Conservation (phyloP, 1,139 yeast species). For the Geotrichum armillariae region DNA sequence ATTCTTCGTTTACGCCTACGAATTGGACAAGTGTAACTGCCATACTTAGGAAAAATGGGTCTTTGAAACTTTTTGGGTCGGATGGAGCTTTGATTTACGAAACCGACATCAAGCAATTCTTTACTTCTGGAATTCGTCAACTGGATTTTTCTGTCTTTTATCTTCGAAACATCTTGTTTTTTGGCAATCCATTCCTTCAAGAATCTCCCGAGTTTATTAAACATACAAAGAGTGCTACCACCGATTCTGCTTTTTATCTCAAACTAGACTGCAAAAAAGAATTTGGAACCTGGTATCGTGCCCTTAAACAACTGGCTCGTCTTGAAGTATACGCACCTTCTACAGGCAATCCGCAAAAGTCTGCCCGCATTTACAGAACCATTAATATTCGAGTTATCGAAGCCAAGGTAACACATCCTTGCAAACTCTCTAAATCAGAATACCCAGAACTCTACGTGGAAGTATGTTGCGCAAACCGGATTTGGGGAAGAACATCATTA, state of each 20-base stretch:
- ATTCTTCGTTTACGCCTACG: conserved; percentile 10
- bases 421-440: conserved; percentile 33
- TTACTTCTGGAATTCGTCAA: conserved; percentile 7
- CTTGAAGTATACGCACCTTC: conserved; percentile 52
- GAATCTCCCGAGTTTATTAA: background rate
- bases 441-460: conserved; percentile 45
- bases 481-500: conserved; percentile 58
- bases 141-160: conserved; percentile 14
- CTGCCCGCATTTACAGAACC: conserved; percentile 56
- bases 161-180: conserved; percentile 7
- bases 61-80: conserved; percentile 3
- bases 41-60: conserved; percentile 7
- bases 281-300: conserved; percentile 68
- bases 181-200: background rate
- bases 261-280: conserved; percentile 6
- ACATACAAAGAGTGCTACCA: background rate
- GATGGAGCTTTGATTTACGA: background rate
- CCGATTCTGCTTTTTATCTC: conserved; percentile 7
- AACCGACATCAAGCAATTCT: background rate
- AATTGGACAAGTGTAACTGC: conserved; percentile 15
- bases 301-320: conserved; percentile 65
- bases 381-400: conserved; percentile 64
- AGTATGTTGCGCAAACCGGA: conserved; percentile 53
- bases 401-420: conserved; percentile 43
- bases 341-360: conserved; percentile 30